Evolutionary conservation across 2,329 filamentous ascomycete genomes (phyloP).

Genomic region (Blastomyces emzantsi): DNA sequence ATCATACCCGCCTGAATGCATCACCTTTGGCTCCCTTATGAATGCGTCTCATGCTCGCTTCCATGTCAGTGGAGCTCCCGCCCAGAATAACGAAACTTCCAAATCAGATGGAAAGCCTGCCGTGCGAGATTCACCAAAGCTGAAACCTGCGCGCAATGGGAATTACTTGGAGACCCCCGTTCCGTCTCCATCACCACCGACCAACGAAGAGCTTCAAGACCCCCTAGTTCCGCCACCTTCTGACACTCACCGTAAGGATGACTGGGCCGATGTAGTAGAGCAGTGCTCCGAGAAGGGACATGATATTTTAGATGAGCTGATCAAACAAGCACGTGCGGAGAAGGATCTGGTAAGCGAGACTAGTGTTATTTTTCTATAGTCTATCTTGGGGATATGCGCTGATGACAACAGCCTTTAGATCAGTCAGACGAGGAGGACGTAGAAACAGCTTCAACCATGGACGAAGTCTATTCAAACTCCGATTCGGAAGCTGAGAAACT

Average conservation of each 20-base stretch:
- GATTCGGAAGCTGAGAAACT: conserved; percentile 14
- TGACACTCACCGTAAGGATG: neutral
- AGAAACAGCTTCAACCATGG: conserved; percentile 11
- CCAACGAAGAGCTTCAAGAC: conserved; percentile 10
- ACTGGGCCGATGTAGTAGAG: neutral
- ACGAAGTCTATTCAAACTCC: conserved; percentile 15
- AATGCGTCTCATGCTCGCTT: conserved; percentile 49
- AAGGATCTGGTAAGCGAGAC: conserved; percentile 44
- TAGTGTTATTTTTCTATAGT: conserved; percentile 1
- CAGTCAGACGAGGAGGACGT: conserved; percentile 38
- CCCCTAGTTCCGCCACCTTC: neutral
- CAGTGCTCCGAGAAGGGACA: conserved; percentile 16
- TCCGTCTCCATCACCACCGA: conserved; percentile 2
- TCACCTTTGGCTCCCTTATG: conserved; percentile 49
- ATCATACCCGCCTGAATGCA: conserved; percentile 59
- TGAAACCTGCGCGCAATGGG: conserved; percentile 24
- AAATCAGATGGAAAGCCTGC: conserved; percentile 9
- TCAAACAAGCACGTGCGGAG: conserved; percentile 52
- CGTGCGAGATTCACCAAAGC: conserved; percentile 18
- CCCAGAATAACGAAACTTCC: conserved; percentile 13
- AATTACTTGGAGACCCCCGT: neutral
- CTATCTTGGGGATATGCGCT: neutral
- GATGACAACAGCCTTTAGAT: conserved; percentile 37
- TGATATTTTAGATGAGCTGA: conserved; percentile 57
- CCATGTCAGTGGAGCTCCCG: conserved; percentile 26